A percentile compares a stretch with the other conserved stretches of the same genome.
Evolutionary conservation across 352 stramenopile species (phyloP).

Genomic region (Blastocystis sp.): DNA sequence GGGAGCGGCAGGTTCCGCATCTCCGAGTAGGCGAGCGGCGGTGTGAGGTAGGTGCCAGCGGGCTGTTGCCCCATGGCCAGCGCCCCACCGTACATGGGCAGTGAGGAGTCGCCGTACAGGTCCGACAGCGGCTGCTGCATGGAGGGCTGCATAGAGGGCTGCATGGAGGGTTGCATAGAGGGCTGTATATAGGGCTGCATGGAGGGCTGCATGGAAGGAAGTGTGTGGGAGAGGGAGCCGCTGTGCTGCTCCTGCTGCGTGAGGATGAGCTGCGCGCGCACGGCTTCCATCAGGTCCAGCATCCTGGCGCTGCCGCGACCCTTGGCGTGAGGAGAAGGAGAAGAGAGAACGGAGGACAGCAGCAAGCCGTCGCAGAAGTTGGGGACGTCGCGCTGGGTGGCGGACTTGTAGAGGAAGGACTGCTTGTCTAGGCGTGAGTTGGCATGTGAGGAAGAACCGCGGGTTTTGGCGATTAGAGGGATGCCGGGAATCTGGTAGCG

Average conservation of each 20-base stretch:
- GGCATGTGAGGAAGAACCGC: background rate
- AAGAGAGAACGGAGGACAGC: background rate
- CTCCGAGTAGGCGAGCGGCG: background rate
- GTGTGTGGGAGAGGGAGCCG: no score
- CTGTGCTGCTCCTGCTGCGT: background rate
- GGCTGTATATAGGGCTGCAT: background rate
- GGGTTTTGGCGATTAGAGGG: constrained; percentile 23
- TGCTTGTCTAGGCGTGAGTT: constrained; percentile 26
- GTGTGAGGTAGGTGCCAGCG: background rate
- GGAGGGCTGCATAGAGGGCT: background rate
- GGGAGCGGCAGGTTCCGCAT: background rate
- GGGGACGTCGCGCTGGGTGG: constrained; percentile 2
- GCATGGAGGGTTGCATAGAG: background rate
- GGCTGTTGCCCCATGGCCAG: background rate
- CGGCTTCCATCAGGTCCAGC: background rate
- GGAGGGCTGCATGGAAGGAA: background rate
- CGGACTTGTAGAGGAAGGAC: constrained; percentile 23
- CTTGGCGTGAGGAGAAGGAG: background rate
- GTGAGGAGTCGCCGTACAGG: background rate
- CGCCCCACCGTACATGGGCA: background rate
- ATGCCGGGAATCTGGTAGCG: background rate
- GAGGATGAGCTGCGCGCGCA: background rate
- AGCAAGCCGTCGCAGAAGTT: constrained; percentile 19
- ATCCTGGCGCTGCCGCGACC: background rate
- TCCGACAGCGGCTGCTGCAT: background rate